Evolutionary conservation across 1,139 yeast genomes (phyloP).

Genomic region (Yamadazyma buinensis): DNA sequence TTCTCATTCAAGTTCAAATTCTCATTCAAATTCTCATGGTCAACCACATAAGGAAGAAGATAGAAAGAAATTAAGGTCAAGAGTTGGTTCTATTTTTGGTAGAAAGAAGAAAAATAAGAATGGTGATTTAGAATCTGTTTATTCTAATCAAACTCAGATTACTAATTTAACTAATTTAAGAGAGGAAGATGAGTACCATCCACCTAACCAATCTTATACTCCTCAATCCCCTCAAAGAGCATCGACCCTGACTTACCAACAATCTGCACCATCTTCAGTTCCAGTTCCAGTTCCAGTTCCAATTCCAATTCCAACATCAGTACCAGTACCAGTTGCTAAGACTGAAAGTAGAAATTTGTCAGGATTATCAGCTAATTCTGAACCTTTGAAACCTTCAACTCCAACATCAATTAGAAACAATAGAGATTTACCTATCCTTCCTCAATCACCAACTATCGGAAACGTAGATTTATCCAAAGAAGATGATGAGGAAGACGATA

Average conservation of each 20-base stretch:
- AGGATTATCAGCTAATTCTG: background rate
- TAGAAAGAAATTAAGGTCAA: conserved; percentile 56
- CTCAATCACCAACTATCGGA: conserved; percentile 26
- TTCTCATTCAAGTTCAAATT: background rate
- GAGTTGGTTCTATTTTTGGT: conserved; percentile 81
- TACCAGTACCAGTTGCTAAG: background rate
- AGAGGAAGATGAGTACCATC: conserved; percentile 3
- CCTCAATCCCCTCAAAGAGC: conserved; percentile 1
- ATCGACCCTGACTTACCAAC: too few species aligned
- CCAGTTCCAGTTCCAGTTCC: background rate
- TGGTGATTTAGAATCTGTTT: conserved; percentile 33
- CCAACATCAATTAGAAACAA: conserved; percentile 1
- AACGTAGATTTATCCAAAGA: conserved; percentile 18
- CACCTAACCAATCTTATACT: background rate
- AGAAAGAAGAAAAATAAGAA: conserved; percentile 47
- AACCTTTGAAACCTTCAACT: background rate
- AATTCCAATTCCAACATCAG: too few species aligned
- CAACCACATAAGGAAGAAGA: too few species aligned
- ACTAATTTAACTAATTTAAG: conserved; percentile 15
- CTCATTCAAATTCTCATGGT: too few species aligned
- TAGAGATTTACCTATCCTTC: conserved; percentile 13
- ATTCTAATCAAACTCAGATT: conserved; percentile 20
- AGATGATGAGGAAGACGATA: conserved; percentile 10
- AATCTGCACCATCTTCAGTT: background rate
- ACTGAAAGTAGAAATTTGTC: background rate